These are phyloP conservation scores for Citrus hindsii DNA, from an alignment of 345 rosid genomes.

Conservation along the genomic window DNA sequence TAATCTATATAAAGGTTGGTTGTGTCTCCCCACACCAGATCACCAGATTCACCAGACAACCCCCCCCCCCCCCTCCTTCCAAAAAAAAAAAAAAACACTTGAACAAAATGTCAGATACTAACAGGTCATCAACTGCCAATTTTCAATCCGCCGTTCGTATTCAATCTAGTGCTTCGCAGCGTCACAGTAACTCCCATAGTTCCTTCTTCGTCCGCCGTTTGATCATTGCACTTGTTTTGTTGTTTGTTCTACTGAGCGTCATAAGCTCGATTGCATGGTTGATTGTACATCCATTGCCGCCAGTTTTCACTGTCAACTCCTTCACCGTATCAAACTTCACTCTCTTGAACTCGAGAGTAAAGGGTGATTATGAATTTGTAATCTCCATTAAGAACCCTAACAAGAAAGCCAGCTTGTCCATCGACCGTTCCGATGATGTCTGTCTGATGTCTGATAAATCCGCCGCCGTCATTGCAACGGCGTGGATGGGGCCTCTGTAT, in stretches of 20 bases:
- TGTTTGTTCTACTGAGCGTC: neutral
- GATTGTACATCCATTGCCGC: conserved; percentile 21
- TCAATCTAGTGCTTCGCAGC: neutral
- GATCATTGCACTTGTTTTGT: neutral
- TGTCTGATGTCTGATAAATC: neutral
- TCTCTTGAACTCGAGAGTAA: neutral
- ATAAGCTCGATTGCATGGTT: conserved; percentile 17
- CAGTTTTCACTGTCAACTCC: conserved; percentile 18
- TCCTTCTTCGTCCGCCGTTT: conserved; percentile 2
- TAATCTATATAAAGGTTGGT: too few species aligned
- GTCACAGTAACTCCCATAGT: neutral
- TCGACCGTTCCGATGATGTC: conserved; percentile 2
- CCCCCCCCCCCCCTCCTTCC: too few species aligned
- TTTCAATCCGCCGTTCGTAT: neutral
- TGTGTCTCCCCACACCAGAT: too few species aligned
- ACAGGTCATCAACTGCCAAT: neutral
- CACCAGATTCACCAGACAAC: too few species aligned
- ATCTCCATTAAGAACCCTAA: conserved; percentile 18
- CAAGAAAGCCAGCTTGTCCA: conserved; percentile 11
- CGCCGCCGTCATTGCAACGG: neutral
- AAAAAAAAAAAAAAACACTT: too few species aligned
- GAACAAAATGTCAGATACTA: too few species aligned
- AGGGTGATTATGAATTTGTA: conserved; percentile 8
- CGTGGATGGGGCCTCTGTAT: neutral
- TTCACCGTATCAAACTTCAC: conserved; percentile 20